Evolutionary conservation across 1,139 yeast genomes (phyloP), one percentile per base, ranked within the genome.

Genomic region (Hanseniaspora gamundiae): DNA sequence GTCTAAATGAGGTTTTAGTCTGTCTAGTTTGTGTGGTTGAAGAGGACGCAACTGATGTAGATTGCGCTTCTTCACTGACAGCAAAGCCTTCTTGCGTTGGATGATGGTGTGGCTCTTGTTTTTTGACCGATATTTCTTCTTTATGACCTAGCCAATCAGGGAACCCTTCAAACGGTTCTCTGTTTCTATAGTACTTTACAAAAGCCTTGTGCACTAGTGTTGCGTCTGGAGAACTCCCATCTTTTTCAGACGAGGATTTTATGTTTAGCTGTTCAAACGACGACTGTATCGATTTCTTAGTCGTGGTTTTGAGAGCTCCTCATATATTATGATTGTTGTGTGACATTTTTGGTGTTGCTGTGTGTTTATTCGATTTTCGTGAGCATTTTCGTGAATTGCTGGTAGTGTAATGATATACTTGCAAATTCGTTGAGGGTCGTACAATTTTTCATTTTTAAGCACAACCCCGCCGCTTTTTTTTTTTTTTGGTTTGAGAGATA

Each of bases 71-170:
- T 6, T 22, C 39, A 8, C 8, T 21, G 8, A n/a, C 17, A 11
- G 14, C 19, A 3, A 8, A 14, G 17, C 14, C 33, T 5, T 11
- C 6, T 26, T 28, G 31, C 2, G 6, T 17, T 17, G 28, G 29
- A 10, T 38, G 61, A 36, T 53, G 57, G 45, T 47, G 49, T n/a
- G 56, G 43, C 3, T 55, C 48, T 44, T 56, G 54, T 31, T 58
- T 57, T 38, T 59, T 60, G 38, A 59, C 56, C 8, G 62, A 60
- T 7, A 56, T 40, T 10, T 61, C 63, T 28, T 60, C 64, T 24
- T 56, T 56, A 29, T 61, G 64, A 7, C 69, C 70, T 17, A 66
- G 51, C 70, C 70, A 66, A 5, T 61, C 63, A 1, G 70, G 70
- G 33, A 58, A 66, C 1, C 65, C 66, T 39, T 59, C 53, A 40